Base-by-base conservation (phyloP, 140 eudicot genomes). In the Erigeron philadelphicus region DNA sequence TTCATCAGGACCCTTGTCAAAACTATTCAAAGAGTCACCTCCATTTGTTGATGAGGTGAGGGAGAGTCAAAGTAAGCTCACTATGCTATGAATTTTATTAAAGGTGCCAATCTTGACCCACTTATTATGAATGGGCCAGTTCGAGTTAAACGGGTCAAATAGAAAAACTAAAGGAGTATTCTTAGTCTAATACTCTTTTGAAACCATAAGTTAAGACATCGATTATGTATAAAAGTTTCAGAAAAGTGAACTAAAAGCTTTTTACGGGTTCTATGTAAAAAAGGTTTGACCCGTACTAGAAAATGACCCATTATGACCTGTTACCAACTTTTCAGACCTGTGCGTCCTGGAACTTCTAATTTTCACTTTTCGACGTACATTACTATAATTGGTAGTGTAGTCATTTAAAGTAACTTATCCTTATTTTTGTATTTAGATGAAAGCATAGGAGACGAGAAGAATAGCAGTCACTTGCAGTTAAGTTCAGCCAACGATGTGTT, bases 1-100 rank as follows among this genome's bases (percentile, higher is more conserved):
- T 67, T 81, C 94, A 73, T 74, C 81, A 7, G 98, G 96, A 47
- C 96, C 98, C 31, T 79, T 92, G 42, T 79, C 94, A 11, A 93
- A 84, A 70, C 81, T 93, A 61, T 87, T 93, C 60, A 85, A 89
- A 77, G 67, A 93, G 66, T 76, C 98, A 66, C 84, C 95, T 64
- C 73, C 79, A 23, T 58, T 56, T 46, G 79, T 53, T 54, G 86
- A 72, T 77, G 87, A 80, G 75, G 78, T 49, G 63, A 72, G 54
- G 83, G 85, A 79, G 77, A 72, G 84, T 78, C 70, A 67, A 41
- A 68, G 79, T 77, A 57, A 72, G 77, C 70, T 46, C 66, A 38
- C 31, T 75, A 60, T 66, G 76, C 50, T 42, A 62, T 64, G 65
- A 12, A 61, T 75, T 73, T 68, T 31, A 52, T 54, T 25, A 25